A percentile compares a stretch with the other conserved stretches of the same genome.
Conservation (phyloP, 129 eudicot genomes). For the Flaveria robusta region DNA sequence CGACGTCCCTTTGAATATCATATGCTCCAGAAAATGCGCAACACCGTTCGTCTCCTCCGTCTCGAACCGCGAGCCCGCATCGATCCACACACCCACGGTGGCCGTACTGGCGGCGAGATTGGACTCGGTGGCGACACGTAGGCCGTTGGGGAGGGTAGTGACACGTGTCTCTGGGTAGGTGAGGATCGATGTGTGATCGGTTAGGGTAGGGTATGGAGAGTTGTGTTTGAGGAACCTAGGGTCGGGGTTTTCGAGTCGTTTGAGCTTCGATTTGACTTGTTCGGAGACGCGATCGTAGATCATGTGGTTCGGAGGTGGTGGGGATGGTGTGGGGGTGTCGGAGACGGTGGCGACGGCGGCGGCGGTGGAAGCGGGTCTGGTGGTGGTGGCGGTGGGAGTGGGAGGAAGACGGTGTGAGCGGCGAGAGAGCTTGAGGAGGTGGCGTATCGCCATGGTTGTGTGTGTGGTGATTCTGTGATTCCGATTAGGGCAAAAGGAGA, state of each 20-base stretch:
- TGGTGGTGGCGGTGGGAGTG: constrained; percentile 12
- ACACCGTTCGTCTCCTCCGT: constrained; percentile 75
- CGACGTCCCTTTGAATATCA: constrained; percentile 84
- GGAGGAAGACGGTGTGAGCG: constrained; percentile 33
- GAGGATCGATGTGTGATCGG: constrained; percentile 68
- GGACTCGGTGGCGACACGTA: constrained; percentile 92
- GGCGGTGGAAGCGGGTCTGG: constrained; percentile 34
- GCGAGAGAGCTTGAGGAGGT: constrained; percentile 51
- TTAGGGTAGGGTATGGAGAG: constrained; percentile 62
- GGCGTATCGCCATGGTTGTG: constrained; percentile 55
- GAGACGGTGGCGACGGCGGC: constrained; percentile 35
- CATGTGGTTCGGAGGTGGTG: constrained; percentile 76
- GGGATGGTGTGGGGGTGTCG: constrained; percentile 43
- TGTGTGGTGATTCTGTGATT: constrained; percentile 5
- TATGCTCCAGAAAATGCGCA: constrained; percentile 84
- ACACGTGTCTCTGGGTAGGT: constrained; percentile 66
- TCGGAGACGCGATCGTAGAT: constrained; percentile 81
- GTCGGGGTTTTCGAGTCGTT: constrained; percentile 65
- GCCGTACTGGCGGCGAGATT: constrained; percentile 62
- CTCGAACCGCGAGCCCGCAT: constrained; percentile 85
- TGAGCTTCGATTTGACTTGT: constrained; percentile 61
- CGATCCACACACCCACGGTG: constrained; percentile 91
- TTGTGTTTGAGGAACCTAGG: constrained; percentile 59
- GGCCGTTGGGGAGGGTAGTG: constrained; percentile 91
- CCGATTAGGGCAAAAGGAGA: constrained; percentile 25